A percentile compares a stretch with the other conserved stretches of the same genome.
Conservation (phyloP, 495 filamentous ascomycete species). For the Trichoderma orchidacearum region DNA sequence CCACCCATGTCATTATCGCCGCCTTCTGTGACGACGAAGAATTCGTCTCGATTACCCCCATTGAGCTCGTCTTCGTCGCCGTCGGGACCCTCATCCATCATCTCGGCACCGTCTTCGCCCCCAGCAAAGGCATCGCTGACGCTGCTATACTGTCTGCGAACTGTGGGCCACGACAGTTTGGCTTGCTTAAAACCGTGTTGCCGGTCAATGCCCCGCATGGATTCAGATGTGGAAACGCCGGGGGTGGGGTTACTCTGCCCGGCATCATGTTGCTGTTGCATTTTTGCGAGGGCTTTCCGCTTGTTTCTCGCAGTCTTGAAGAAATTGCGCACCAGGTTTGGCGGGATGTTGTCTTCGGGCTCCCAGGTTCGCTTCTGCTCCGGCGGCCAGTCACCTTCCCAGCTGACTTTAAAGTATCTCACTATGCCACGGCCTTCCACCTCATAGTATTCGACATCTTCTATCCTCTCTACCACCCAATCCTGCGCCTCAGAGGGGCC, state of each 20-base stretch:
- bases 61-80: slow-evolving; percentile 1
- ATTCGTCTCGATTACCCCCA: background rate
- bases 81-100: background rate
- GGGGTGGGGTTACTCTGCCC: too few species aligned
- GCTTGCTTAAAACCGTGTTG: background rate
- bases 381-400: slow-evolving; percentile 32
- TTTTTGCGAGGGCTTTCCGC: background rate
- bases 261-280: too few species aligned
- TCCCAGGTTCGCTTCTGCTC: slow-evolving; percentile 35
- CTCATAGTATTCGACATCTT: slow-evolving; percentile 10
- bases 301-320: background rate
- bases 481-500: slow-evolving; percentile 4
- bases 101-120: background rate
- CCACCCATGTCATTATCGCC: background rate
- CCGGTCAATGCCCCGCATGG: background rate
- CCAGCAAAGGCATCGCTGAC: slow-evolving; percentile 3
- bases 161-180: background rate
- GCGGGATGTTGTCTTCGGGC: slow-evolving; percentile 24
- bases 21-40: background rate
- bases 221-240: too few species aligned
- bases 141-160: slow-evolving; percentile 1
- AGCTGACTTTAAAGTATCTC: slow-evolving; percentile 26
- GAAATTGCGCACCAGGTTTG: slow-evolving; percentile 10
- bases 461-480: background rate
- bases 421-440: slow-evolving; percentile 6